phyloP scores from a whole-genome alignment of 768 basidiomycete species.

The Mycena metata region DNA sequence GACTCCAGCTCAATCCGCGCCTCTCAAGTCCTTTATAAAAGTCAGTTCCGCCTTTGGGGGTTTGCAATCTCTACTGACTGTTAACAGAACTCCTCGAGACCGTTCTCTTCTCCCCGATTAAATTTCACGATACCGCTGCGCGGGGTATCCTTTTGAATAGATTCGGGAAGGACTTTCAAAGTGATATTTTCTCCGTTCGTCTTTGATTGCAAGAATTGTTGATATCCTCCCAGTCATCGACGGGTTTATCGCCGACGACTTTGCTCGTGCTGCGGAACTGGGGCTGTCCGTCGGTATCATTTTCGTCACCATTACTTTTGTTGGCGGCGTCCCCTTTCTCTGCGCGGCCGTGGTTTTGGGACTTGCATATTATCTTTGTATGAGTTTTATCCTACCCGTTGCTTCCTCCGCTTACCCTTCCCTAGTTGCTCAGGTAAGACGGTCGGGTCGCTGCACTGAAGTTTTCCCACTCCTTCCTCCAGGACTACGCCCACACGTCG shows the following conservation, averaged over 20 bases:
- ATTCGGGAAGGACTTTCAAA: constrained; percentile 93
- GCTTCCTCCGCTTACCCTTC: background rate
- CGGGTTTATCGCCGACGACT: constrained; percentile 84
- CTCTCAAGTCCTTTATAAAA: constrained; percentile 79
- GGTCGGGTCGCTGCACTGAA: background rate
- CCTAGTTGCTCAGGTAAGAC: constrained; percentile 2
- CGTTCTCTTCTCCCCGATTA: constrained; percentile 87
- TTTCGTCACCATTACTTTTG: constrained; percentile 76
- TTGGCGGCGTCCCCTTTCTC: constrained; percentile 85
- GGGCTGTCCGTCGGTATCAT: constrained; percentile 58
- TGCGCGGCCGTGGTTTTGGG: constrained; percentile 69
- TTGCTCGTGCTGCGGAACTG: constrained; percentile 43
- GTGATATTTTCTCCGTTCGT: constrained; percentile 37
- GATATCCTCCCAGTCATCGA: constrained; percentile 70
- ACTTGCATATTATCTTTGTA: constrained; percentile 78
- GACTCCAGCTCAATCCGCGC: constrained; percentile 85
- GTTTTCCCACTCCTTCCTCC: constrained; percentile 40
- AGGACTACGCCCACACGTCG: constrained; percentile 83
- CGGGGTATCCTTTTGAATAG: constrained; percentile 86
- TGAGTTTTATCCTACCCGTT: constrained; percentile 36
- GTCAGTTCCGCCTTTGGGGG: constrained; percentile 59
- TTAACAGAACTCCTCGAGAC: constrained; percentile 74
- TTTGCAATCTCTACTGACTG: constrained; percentile 10
- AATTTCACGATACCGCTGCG: constrained; percentile 94
- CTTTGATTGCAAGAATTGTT: constrained; percentile 37